Evolutionary conservation across 208 protist species (phyloP), one percentile per base, ranked within the genome.

Genomic region (Leishmania martiniquensis): DNA sequence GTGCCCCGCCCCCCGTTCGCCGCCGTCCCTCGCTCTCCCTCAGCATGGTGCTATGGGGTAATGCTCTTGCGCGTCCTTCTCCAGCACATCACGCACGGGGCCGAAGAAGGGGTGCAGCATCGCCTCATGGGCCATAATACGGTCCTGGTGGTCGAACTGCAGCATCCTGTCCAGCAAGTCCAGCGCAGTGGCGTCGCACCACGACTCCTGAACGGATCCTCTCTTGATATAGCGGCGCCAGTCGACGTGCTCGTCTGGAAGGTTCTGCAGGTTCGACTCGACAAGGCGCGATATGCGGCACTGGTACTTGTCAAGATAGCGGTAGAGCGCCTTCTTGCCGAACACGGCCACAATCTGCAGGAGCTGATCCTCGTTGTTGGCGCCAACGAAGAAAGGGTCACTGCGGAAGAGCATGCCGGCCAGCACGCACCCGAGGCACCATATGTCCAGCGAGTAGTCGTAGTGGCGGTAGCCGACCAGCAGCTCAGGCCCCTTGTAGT

Each of bases 361-460:
- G 25, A 99, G 92, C 93, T 99, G 99, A 83, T 99, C 99, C 66
- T 99, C 97, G 86, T 99, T 99, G 90, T 99, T 98, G 57, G 94
- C 84, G 9, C 99, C 99, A 66, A 97, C 95, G 83, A 99, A 99
- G 85, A 99, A 99, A 29, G 99, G 99, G 65, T 99, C 98, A 74
- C 97, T 95, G 63, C 88, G 85, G 90, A 99, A 99, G 52, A 99
- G 95, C 90, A 99, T 98, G 44, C 97, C 98, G 1, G 99, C 99
- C 62, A 99, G 97, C 88, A 99, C 99, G 83, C 98, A 99, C 51
- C 99, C 99, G 13, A 99, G 81, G 76, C 91, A 98, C 99, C 99
- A 99, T 74, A 99, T 99, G 85, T 99, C 99, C 0, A 99, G 87
- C 54, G 96, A 98, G 87, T 99, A 99, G 87, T 99, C 99, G 86